Evolutionary conservation across 768 basidiomycete species (phyloP), one percentile per base, ranked within the genome.

Genomic region (Cytidiella melzeri): DNA sequence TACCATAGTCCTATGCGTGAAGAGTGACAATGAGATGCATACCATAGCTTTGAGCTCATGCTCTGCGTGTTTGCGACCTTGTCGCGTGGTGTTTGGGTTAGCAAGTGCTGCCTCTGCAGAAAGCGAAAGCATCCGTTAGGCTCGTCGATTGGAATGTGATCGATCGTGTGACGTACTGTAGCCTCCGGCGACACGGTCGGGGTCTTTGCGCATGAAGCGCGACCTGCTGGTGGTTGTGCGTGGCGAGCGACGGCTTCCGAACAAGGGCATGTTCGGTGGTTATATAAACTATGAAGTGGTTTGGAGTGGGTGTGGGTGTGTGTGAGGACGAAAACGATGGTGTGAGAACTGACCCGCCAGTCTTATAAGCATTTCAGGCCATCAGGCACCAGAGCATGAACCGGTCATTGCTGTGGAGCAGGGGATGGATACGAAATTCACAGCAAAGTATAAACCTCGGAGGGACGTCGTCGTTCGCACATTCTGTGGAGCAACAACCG

Each of bases 11-110:
- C 18, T 26, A 25, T 13, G 5, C 6, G 5, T 41, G 19, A 28
- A 20, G 20, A 15, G 15, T 26, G 50, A 42, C 45, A 44, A 34
- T 53, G 11, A 40, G 43, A 59, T 7, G 30, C 69, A 57, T 48
- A 76, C 77, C 76, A 77, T 78, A 23, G 56, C 45, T 27, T 61
- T 64, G 15, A 75, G 67, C 57, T 77, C 72, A 19, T 62, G 64
- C 57, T 75, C 74, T 3, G 75, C 76, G 50, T 70, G 68, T 55
- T 67, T 68, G 11, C 75, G 67, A 3, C 74, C 73, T n/a, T 58
- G 41, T 9, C 57, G 66, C 3, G 73, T 74, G 5, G 76, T 77
- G 43, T 75, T 73, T 2, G 78, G 75, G 55, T 76, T 80, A n/a
- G 71, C 49, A 4, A 77, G 63, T 2, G 76, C 73, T 27, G 74